Base-by-base conservation (phyloP, 768 basidiomycete species). In the Leccinum arenicola region DNA sequence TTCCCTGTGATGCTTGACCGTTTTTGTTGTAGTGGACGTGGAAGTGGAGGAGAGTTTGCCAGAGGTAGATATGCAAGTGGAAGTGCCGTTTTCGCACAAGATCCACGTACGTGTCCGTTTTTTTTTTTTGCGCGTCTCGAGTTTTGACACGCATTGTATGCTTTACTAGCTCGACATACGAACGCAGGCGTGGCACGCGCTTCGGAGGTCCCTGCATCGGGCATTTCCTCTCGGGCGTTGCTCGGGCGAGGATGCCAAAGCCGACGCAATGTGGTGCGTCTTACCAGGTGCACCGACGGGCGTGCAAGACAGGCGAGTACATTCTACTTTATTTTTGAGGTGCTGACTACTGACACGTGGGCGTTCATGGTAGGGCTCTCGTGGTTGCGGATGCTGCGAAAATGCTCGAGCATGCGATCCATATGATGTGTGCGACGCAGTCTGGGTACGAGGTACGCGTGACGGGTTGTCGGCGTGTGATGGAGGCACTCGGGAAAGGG, bases 381-480 rank as follows among this genome's bases (percentile, higher is more conserved):
- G 65, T 81, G 11, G 64, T 87, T 15, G 75, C 74, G 25, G 60
- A 68, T 1, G 72, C 74, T 3, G 81, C 85, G 4, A 75, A 70
- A 54, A 71, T 74, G 33, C 68, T 85, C 8, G 87, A 88, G 58
- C 78, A 80, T 57, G 70, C 59, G 4, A 75, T 74, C 2, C 76
- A 81, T 47, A 75, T 78, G 1, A 77, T 86, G 74, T 81, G 80
- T 15, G 78, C 77, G 47, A 85, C 84, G 1, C 61, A 67, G 9
- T 70, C 72, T 2, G 85, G 86, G 9, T 89, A 89, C 62, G 65
- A 66, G 15, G 60, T 48, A 6, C 79, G 80, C 3, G 65, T 79
- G 2, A 47, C 55, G 2, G 64, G 60, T 11, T 76, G 74, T 51
- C 61, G 76, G 4, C 66, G 67, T 0, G 75, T 70, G 4, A 74